phyloP scores from a whole-genome alignment of 2,329 filamentous ascomycete genomes.

The Microthyrium microscopicum region DNA sequence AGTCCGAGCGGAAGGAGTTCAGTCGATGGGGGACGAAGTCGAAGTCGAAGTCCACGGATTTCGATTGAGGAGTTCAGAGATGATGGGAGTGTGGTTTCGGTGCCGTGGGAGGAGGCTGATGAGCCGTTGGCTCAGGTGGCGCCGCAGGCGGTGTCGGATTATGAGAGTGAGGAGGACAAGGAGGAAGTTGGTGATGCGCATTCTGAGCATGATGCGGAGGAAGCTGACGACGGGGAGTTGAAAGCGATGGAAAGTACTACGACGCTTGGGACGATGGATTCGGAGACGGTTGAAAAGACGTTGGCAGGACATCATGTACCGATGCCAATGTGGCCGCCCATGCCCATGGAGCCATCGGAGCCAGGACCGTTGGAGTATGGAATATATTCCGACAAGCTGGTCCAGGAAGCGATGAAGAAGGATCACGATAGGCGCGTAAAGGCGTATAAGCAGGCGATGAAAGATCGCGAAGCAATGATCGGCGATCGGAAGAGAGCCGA shows the following conservation, averaged over 20 bases:
- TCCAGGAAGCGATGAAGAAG: conserved; percentile 52
- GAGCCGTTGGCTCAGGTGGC: no score
- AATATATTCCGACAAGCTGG: conserved; percentile 44
- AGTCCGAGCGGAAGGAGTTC: neutral
- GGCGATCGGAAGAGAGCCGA: conserved; percentile 44
- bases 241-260: no score
- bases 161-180: neutral
- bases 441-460: conserved; percentile 48
- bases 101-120: no score
- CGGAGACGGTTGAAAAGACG: no score
- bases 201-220: no score
- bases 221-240: no score
- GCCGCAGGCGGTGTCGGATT: neutral
- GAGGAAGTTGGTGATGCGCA: neutral
- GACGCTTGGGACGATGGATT: no score
- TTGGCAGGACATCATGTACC: no score
- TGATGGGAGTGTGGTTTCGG: no score
- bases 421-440: conserved; percentile 47
- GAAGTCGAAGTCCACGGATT: conserved; percentile 22
- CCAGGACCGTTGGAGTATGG: conserved; percentile 41
- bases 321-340: conserved; percentile 22
- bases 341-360: conserved; percentile 35
- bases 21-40: neutral
- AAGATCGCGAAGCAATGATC: conserved; percentile 48
- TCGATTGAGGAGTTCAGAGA: conserved; percentile 29